Evolutionary conservation across 306 rosid genomes (phyloP), one percentile per base, ranked within the genome.

Genomic region (Dryas alaskensis): DNA sequence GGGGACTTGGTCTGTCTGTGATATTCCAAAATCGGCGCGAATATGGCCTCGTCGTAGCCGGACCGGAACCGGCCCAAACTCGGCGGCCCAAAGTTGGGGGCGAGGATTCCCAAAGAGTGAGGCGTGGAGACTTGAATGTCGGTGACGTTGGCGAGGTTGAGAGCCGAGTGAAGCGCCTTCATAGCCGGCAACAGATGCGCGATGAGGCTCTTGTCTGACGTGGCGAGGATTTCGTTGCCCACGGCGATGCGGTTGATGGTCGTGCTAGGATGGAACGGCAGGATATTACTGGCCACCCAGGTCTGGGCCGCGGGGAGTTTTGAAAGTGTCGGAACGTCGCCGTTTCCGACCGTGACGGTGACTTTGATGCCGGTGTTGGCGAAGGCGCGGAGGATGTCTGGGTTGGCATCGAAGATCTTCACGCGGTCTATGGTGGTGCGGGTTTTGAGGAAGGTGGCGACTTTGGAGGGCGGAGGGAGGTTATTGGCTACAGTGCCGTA

Each of bases 201-300:
- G 27, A 93, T 91, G 54, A 93, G 82, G 79, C 25, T 19, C 73
- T 89, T 91, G 40, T 93, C 96, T 16, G 96, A 84, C 51, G 97
- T 89, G 76, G 93, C 98, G 53, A 91, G 86, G 82, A 93, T 83
- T 76, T 93, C 93, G 80, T 93, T 93, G 0, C 98, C 98, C 14
- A 93, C 88, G 80, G 93, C 88, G 78, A 91, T 86, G 40, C 87
- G 82, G 82, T 78, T 64, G 71, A 93, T 77, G 27, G 42, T 37
- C 14, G 97, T 93, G 51, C 66, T 44, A 0, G 92, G 96, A 60
- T 82, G 81, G 42, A 78, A 91, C 0, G 97, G 92, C 14, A 87
- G 82, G 61, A 93, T 75, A 73, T 91, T 76, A 61, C 12, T 10
- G 69, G 93, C 76, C 13, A 93, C 52, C 93, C 96, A 93, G 0